Percentiles rank a stretch among this genome's conserved stretches.
These are phyloP conservation scores for Trypanosoma avium DNA, from an alignment of 208 protist genomes.

Conservation along the genomic window DNA sequence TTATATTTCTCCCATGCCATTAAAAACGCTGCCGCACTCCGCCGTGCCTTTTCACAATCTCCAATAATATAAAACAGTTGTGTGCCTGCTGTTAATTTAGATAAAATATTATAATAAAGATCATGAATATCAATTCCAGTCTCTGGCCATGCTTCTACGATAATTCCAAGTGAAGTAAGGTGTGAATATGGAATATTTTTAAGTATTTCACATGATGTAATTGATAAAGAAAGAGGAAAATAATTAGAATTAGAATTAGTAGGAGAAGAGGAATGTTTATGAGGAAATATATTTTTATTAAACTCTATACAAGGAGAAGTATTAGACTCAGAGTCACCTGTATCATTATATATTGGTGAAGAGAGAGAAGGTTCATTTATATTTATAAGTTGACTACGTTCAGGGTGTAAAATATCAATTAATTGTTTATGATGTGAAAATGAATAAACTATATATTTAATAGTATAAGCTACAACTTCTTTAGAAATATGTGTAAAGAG, in stretches of 20 bases:
- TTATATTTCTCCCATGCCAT: conserved; percentile 24
- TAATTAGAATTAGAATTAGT: too few relatives aligned
- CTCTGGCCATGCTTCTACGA: conserved; percentile 49
- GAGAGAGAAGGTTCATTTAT: background rate
- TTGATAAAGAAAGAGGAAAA: too few relatives aligned
- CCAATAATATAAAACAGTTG: conserved; percentile 43
- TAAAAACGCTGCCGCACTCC: conserved; percentile 33
- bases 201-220: too few relatives aligned
- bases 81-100: too few relatives aligned
- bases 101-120: too few relatives aligned
- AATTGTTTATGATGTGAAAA: conserved; percentile 41
- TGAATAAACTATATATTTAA: conserved; percentile 38
- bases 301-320: too few relatives aligned
- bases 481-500: conserved; percentile 1
- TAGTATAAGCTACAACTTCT: conserved; percentile 24
- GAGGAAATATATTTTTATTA: too few relatives aligned
- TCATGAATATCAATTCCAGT: conserved; percentile 11
- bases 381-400: background rate
- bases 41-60: conserved; percentile 17
- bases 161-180: too few relatives aligned
- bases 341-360: background rate
- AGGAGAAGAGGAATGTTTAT: too few relatives aligned
- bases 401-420: conserved; percentile 35
- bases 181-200: too few relatives aligned
- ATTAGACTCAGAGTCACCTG: too few relatives aligned